Evolutionary conservation across 177 flowering plant genomes (phyloP).

Genomic region (Tripterygium wilfordii): DNA sequence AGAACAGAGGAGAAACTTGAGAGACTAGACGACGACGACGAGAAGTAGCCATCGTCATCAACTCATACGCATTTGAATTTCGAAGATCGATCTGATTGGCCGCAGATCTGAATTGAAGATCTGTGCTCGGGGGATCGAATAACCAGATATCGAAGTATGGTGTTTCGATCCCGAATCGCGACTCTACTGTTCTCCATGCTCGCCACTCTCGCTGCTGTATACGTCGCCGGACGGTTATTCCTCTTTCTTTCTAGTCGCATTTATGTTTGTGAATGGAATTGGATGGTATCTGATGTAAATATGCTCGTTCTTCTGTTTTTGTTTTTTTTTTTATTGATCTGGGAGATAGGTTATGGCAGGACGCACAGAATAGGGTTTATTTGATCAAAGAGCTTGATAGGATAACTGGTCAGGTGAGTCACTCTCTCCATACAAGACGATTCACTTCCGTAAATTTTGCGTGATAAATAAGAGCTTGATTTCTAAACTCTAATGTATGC

Average conservation of each 20-base stretch:
- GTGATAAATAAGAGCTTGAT: no score
- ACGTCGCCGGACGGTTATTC: slow-evolving; percentile 66
- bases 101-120: no score
- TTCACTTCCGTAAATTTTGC: no score
- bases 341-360: slow-evolving; percentile 78
- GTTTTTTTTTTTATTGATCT: neutral
- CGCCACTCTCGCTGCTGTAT: slow-evolving; percentile 46
- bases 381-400: slow-evolving; percentile 87
- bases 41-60: no score
- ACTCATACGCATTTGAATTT: no score
- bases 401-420: slow-evolving; percentile 75
- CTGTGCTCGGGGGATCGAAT: slow-evolving; percentile 29
- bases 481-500: no score
- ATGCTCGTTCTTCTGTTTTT: slow-evolving; percentile 1
- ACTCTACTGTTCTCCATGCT: slow-evolving; percentile 45
- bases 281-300: no score
- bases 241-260: neutral
- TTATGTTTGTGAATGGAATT: neutral
- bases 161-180: slow-evolving; percentile 26
- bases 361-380: slow-evolving; percentile 74
- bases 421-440: no score
- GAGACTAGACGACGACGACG: no score
- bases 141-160: slow-evolving; percentile 20
- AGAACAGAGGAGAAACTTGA: no score
- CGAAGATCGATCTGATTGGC: no score